Base-by-base conservation (phyloP, 225 moss, liverwort and hornwort genomes). In the Physcomitrium patens region DNA sequence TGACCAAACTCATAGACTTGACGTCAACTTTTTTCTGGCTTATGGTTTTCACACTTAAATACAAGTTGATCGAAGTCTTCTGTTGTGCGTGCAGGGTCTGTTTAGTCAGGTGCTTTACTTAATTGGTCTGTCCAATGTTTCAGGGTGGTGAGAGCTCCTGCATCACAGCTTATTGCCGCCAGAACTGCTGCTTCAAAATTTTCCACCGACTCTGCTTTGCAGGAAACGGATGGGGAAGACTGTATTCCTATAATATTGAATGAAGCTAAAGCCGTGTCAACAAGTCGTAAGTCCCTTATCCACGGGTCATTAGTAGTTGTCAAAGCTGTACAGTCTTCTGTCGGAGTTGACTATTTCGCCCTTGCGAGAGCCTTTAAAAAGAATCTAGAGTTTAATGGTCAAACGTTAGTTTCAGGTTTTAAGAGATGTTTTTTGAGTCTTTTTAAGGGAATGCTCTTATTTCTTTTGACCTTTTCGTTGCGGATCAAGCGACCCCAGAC, bases 101-200 rank as follows among this genome's bases (percentile, higher is more conserved):
- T 71, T 72, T 41, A 13, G 57, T 62, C 17, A 56, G 28, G 42
- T 51, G 8, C 16, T 45, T 65, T 51, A 5, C 52, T 50, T 62
- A 65, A 26, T 12, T 16, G 18, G 61, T 70, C 16, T 50, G 27
- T 72, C 62, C 45, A 68, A 69, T 31, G 24, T 63, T 75, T 78
- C 76, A 99, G 95, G 85, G 91, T 99, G 55, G 78, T 95, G 42
- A 90, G 93, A 31, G 91, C 93, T 75, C 84, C 99, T 76, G 56
- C 85, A 19, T 87, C 82, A 80, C 81, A 85, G 53, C 85, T 99
- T 0, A 71, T 92, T 50, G 83, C 87, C 67, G 89, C 95, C 46
- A 89, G 89, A 53, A 62, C 49, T 74, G 79, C 64, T 16, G 50
- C 46, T 55, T 72, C 55, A 22, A 72, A 57, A 27, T 15, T 68